These are phyloP conservation scores for Nectriaceae sp. DNA, from an alignment of 2,329 filamentous ascomycete genomes.

Conservation along the genomic window DNA sequence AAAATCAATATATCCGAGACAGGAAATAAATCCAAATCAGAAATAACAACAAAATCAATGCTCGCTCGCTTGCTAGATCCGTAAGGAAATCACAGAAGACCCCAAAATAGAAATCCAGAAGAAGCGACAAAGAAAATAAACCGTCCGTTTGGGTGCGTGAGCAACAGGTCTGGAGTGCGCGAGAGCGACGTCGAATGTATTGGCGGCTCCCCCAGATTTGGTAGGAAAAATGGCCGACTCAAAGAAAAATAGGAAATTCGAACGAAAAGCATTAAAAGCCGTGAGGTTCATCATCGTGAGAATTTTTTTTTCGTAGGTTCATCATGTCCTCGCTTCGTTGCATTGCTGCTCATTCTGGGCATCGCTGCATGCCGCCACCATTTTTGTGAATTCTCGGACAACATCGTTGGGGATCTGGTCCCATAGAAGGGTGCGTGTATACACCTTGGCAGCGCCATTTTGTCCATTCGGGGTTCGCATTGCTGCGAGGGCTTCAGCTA, in stretches of 20 bases:
- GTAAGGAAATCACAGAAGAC: constrained; percentile 33
- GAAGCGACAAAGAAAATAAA: constrained; percentile 37
- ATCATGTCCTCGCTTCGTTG: constrained; percentile 41
- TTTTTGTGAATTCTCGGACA: constrained; percentile 87
- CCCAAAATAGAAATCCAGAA: constrained; percentile 33
- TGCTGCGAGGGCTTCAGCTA: constrained; percentile 77
- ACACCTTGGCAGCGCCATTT: constrained; percentile 76
- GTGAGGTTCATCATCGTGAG: constrained; percentile 39
- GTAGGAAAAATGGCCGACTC: constrained; percentile 25
- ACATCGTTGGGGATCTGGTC: constrained; percentile 92
- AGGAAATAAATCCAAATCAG: constrained; percentile 28
- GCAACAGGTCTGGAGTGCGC: constrained; percentile 47
- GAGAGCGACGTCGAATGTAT: constrained; percentile 35
- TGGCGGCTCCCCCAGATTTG: constrained; percentile 24
- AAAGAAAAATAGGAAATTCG: constrained; percentile 24
- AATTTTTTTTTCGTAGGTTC: constrained; percentile 39
- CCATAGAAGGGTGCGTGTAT: constrained; percentile 90
- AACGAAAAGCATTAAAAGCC: constrained; percentile 23
- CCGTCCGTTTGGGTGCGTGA: constrained; percentile 48
- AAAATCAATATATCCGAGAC: constrained; percentile 26
- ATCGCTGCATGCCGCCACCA: constrained; percentile 75
- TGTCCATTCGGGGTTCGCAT: constrained; percentile 74
- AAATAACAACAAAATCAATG: constrained; percentile 36
- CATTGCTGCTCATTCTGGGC: constrained; percentile 45
- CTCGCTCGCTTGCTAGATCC: constrained; percentile 40